phyloP scores from a whole-genome alignment of 139 green algal genomes.

The Eudorina sp. region DNA sequence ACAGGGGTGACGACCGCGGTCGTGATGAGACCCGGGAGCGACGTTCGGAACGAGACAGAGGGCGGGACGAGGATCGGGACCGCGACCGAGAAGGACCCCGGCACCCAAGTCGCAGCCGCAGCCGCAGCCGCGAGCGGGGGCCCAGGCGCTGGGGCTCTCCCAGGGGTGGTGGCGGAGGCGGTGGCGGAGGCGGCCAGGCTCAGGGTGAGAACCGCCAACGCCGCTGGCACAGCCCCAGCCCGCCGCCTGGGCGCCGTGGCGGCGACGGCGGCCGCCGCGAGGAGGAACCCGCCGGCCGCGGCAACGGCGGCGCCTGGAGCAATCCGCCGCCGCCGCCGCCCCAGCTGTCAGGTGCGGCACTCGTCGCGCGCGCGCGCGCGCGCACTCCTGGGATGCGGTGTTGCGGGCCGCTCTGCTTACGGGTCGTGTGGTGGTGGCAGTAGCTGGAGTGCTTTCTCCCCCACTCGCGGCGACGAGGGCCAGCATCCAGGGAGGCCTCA shows the following conservation, averaged over 20 bases:
- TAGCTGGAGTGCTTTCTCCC: too few species aligned
- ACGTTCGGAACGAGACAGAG: not conserved
- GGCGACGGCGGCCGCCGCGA: not conserved
- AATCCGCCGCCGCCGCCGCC: not conserved
- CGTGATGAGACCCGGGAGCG: not conserved
- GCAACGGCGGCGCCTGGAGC: not conserved
- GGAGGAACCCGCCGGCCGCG: not conserved
- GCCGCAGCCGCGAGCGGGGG: slow-evolving; percentile 7
- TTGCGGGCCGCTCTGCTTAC: too few species aligned
- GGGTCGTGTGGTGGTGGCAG: too few species aligned
- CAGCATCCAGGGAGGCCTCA: too few species aligned
- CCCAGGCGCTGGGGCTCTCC: slow-evolving; percentile 10
- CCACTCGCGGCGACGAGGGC: too few species aligned
- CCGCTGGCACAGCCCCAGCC: slow-evolving; percentile 31
- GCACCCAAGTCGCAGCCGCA: not conserved
- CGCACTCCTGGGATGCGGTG: too few species aligned
- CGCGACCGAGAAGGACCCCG: not conserved
- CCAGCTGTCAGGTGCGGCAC: too few species aligned
- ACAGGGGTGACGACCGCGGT: not conserved
- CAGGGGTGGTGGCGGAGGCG: not conserved
- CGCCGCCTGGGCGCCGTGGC: not conserved
- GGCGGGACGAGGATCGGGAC: not conserved
- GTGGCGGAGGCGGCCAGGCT: not conserved
- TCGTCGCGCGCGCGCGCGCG: too few species aligned
- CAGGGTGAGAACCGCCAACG: not conserved